Evolutionary conservation across 495 filamentous ascomycete genomes (phyloP), one percentile per base, ranked within the genome.

Genomic region (Acidiella bohemica): DNA sequence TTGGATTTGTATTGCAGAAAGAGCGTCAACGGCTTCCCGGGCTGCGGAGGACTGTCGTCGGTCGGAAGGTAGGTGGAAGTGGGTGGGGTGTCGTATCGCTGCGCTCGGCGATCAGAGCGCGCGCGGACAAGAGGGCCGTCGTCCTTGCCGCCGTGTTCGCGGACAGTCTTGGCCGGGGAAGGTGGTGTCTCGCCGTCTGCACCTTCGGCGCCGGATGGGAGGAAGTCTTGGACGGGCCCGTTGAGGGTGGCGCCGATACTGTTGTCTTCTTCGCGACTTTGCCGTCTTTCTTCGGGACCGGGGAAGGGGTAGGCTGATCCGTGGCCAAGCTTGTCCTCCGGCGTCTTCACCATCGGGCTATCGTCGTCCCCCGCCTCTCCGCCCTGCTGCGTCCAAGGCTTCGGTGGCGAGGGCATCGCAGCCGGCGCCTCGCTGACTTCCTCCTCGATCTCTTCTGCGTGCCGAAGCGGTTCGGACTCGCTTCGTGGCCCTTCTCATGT

Each of bases 1-100:
- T 88, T 86, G 45, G 79, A 88, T 51, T 86, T 93, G 61, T 95
- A 93, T 62, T 97, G 92, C 28, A 97, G 58, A 59, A 96, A 97
- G n/a, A 97, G 65, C 0, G 88, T 95, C 19, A 96, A 66, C 50
- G 93, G 85, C 55, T 93, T 94, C 1, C 78, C 78, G 2, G 80
- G 71, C 37, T 83, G 80, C 0, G 80, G 78, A 25, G 81, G 79
- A 26, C 80, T 76, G 34, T 84, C 82, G 35, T 84, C n/a, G n/a
- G n/a, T 81, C 20, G 77, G 68, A 25, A 76, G 53, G 52, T 71
- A 79, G 32, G 70, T 64, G 39, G 36, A 28, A 17, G 14, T 23
- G 5, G 36, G 36, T 20, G 36, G 69, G 58, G 17, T 64, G 57
- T 44, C 36, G 16, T 39, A 39, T 9, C 66, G 62, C 24, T 64